Percentiles rank a stretch among this genome's conserved stretches.
Conservation (phyloP, 306 rosid species). For the Mimosa pudica region DNA sequence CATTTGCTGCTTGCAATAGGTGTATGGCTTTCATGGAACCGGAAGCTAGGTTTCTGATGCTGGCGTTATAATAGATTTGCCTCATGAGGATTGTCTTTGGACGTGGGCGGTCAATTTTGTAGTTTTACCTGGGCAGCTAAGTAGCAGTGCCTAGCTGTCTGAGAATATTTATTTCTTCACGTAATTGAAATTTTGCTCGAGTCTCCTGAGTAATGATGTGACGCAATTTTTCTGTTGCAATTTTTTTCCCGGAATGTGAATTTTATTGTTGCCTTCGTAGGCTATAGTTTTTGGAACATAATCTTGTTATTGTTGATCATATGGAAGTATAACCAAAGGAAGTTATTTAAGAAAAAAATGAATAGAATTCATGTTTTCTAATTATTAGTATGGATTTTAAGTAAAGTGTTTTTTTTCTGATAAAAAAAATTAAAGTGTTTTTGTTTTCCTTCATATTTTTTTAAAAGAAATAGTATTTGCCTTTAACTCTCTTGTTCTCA, state of each 20-base stretch:
- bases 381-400: too few relatives aligned
- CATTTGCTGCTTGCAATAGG: not conserved
- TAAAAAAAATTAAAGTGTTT: too few relatives aligned
- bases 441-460: too few relatives aligned
- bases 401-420: too few relatives aligned
- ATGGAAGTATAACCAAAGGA: not conserved
- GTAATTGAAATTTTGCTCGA: not conserved
- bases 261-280: not conserved
- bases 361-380: not conserved
- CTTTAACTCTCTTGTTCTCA: too few relatives aligned
- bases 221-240: not conserved
- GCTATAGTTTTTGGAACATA: not conserved
- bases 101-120: not conserved
- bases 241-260: not conserved
- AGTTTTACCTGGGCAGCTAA: constrained; percentile 2
- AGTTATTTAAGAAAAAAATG: not conserved
- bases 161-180: not conserved
- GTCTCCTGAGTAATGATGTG: not conserved
- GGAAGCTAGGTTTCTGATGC: constrained; percentile 16
- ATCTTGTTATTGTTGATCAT: not conserved
- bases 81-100: not conserved
- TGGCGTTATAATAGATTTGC: constrained; percentile 13
- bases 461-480: too few relatives aligned
- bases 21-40: constrained; percentile 12
- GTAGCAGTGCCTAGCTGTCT: constrained; percentile 8